Percentiles rank a stretch among this genome's conserved stretches.
phyloP scores from a whole-genome alignment of 1,284 basidiomycete genomes.

The Tremellales sp. region DNA sequence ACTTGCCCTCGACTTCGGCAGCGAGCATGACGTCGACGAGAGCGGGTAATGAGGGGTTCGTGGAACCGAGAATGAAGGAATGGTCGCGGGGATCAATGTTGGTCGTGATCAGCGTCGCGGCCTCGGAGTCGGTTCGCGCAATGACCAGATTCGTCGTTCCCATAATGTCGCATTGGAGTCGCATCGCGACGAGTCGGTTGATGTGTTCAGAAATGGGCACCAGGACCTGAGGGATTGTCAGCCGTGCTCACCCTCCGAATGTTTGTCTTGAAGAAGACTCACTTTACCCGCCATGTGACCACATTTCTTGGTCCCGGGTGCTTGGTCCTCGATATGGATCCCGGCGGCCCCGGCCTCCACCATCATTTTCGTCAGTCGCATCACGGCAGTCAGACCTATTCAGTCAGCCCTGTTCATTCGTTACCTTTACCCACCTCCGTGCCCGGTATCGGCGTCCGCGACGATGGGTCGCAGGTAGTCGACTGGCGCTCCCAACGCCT shows the following conservation, averaged over 20 bases:
- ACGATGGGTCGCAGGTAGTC: conserved; percentile 92
- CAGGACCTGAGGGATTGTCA: conserved; percentile 40
- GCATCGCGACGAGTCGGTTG: conserved; percentile 71
- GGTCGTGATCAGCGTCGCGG: conserved; percentile 91
- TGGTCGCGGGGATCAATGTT: conserved; percentile 98
- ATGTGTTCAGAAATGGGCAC: conserved; percentile 70
- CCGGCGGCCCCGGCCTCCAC: conserved; percentile 69
- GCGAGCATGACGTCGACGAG: conserved; percentile 78
- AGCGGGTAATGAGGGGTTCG: conserved; percentile 65
- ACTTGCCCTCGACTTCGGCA: conserved; percentile 75
- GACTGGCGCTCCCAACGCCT: conserved; percentile 57
- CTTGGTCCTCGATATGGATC: conserved; percentile 76
- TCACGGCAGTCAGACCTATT: conserved; percentile 87
- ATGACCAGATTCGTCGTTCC: conserved; percentile 71
- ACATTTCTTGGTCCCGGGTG: conserved; percentile 55
- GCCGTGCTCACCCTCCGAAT: background rate
- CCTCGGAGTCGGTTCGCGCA: conserved; percentile 75
- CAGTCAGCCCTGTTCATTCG: background rate
- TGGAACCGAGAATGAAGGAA: conserved; percentile 88
- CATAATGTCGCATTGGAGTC: conserved; percentile 75
- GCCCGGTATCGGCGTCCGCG: conserved; percentile 84
- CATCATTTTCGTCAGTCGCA: conserved; percentile 85
- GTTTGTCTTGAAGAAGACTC: conserved; percentile 43
- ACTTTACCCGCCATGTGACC: conserved; percentile 75
- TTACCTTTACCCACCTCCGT: conserved; percentile 55